These are phyloP conservation scores for Asterionellopsis glacialis DNA, from an alignment of 108 stramenopile genomes.

Conservation along the genomic window DNA sequence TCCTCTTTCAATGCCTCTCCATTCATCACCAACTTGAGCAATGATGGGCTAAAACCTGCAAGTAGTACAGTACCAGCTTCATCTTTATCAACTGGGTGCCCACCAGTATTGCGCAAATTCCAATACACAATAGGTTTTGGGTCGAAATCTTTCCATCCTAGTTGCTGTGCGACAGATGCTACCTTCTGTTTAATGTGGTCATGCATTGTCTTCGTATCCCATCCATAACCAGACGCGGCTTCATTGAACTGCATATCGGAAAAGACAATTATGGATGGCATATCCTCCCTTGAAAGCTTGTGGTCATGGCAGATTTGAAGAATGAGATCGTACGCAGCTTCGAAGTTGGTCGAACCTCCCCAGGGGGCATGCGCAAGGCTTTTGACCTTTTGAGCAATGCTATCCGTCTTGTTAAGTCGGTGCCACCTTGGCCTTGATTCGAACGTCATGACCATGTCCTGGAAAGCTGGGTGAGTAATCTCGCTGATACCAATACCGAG, in stretches of 20 bases:
- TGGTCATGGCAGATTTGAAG: slow-evolving; percentile 9
- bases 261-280: slow-evolving; percentile 40
- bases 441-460: slow-evolving; percentile 38
- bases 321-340: slow-evolving; percentile 28
- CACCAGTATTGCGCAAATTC: slow-evolving; percentile 42
- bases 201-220: slow-evolving; percentile 4
- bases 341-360: slow-evolving; percentile 45
- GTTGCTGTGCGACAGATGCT: slow-evolving; percentile 2
- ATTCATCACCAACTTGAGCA: slow-evolving; percentile 42
- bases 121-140: slow-evolving; percentile 37
- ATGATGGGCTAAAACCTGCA: slow-evolving; percentile 37
- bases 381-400: slow-evolving; percentile 26
- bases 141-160: slow-evolving; percentile 17
- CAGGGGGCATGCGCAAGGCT: slow-evolving; percentile 25
- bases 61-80: slow-evolving; percentile 26
- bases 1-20: slow-evolving; percentile 30
- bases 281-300: slow-evolving; percentile 17
- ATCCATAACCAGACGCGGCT: slow-evolving; percentile 2
- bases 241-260: slow-evolving; percentile 56
- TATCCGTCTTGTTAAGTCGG: slow-evolving; percentile 6
- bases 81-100: slow-evolving; percentile 25
- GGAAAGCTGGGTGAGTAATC: slow-evolving; percentile 26
- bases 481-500: slow-evolving; percentile 39
- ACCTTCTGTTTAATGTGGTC: slow-evolving; percentile 13
- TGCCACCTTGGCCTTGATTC: slow-evolving; percentile 27